Evolutionary conservation across 2,329 filamentous ascomycete genomes (phyloP), one percentile per base, ranked within the genome.

Genomic region (Endothia cerciana): DNA sequence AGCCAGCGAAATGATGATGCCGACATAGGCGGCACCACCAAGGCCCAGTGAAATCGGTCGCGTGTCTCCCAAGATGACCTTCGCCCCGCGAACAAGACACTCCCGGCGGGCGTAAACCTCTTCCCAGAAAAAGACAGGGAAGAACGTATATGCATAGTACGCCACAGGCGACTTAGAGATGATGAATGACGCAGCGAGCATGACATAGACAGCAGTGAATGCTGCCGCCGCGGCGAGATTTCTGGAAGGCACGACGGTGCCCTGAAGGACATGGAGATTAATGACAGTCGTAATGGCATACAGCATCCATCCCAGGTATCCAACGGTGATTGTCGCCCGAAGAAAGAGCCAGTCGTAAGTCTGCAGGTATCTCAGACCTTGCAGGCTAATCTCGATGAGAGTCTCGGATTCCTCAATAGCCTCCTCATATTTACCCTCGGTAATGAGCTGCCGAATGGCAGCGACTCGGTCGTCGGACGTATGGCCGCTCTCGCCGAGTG

Each of bases 261-360:
- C 89, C 70, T 93, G 89, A 33, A 98, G 81, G 60, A 99, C 92
- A 77, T 97, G 93, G 62, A 94, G 81, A 74, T 97, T 91, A 68
- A 98, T 84, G 58, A 98, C 93, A 0, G 91, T 96, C 0, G 93
- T 95, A 60, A 97, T 81, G 1, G 94, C 93, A 77, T 94, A 99
- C 1, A 91, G 90, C 74, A 98, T 96, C 94, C 94, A 99, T 25
- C 95, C 95, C 8, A 98, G 80, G 73, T 98, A 99, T 22, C 95
- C 95, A 15, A 91, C 75, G 1, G 95, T 97, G 67, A 99, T 91
- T 60, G 99, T 83, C 1, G 92, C 91, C 67, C 95, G 86, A 43
- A 99, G 81, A 78, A 99, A 99, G 2, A 99, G 83, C 95, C 95
- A 99, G 79, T 99, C 95, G 73, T 99, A 99, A 0, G 94, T 99